Evolutionary conservation across 257 asterid species (phyloP), one percentile per base, ranked within the genome.

Genomic region (Nicotiana paniculata): DNA sequence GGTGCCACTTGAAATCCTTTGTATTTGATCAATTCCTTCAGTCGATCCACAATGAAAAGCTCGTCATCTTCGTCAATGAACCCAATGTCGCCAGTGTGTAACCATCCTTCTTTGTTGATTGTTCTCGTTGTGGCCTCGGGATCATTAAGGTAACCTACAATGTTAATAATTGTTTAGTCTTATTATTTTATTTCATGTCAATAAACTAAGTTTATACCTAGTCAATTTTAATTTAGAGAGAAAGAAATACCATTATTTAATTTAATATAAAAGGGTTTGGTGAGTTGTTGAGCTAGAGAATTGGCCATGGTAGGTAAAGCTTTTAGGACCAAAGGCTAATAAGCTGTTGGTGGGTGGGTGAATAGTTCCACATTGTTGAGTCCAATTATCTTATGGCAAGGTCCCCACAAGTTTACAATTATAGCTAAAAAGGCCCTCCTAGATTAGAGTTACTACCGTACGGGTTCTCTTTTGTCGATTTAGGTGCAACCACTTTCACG

Each of bases 1-100:
- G 99, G 99, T 1, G 99, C 98, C 8, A 95, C 97, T 84, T 93
- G 99, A 79, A 91, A 96, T 0, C 97, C 99, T 86, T 96, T 94
- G 90, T 94, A 93, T 63, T 92, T 94, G 65, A 96, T 94, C 5
- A 96, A 62, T 84, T 96, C 99, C 67, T 93, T 96, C 33, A 93
- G 82, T 0, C 99, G 91, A 76, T 96, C 99, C 2, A 96, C 98
- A 3, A 96, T 94, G 87, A 96, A 96, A 15, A 96, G 92, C 79
- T 96, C 99, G 18, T 96, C 97, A 18, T 96, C 97, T 0, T 81
- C 89, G 35, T 94, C 99, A 3, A 96, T 93, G 86, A 79, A 89
- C 35, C 99, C 98, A 8, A 95, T 83, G 43, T 95, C 99, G 1
- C 97, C 99, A 0, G 99, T 95, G 84, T 94, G 97, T n/a, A 96